phyloP scores from a whole-genome alignment of 306 rosid species.

The Glycyrrhiza uralensis region DNA sequence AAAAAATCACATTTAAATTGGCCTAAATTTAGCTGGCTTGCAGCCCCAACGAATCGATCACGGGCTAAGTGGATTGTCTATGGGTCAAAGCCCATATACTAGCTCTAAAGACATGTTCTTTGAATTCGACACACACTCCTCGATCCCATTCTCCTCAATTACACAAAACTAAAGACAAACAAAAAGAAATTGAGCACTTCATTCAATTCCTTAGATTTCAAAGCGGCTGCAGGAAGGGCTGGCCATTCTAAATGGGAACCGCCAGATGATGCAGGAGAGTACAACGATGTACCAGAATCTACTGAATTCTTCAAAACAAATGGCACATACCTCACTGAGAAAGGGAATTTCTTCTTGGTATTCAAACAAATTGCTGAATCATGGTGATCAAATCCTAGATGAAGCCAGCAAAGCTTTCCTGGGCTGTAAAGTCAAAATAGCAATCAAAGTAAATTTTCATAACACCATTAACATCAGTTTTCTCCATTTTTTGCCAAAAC shows the following conservation, averaged over 20 bases:
- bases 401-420: slow-evolving; percentile 71
- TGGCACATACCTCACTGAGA: slow-evolving; percentile 67
- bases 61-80: no score
- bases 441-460: slow-evolving; percentile 60
- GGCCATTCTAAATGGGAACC: slow-evolving; percentile 79
- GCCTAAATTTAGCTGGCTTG: no score
- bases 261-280: slow-evolving; percentile 70
- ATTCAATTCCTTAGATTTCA: no score
- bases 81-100: no score
- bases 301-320: slow-evolving; percentile 61
- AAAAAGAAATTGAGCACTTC: no score
- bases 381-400: slow-evolving; percentile 74
- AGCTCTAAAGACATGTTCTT: no score
- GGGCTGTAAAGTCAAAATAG: slow-evolving; percentile 58
- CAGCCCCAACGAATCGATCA: no score
- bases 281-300: slow-evolving; percentile 63
- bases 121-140: no score
- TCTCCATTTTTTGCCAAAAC: background rate
- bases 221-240: slow-evolving; percentile 47
- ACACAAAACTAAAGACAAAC: no score
- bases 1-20: no score
- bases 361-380: slow-evolving; percentile 65
- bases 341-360: slow-evolving; percentile 90
- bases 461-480: background rate
- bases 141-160: no score